Base-by-base conservation (phyloP, 306 rosid species). In the Calophaca sinica region DNA sequence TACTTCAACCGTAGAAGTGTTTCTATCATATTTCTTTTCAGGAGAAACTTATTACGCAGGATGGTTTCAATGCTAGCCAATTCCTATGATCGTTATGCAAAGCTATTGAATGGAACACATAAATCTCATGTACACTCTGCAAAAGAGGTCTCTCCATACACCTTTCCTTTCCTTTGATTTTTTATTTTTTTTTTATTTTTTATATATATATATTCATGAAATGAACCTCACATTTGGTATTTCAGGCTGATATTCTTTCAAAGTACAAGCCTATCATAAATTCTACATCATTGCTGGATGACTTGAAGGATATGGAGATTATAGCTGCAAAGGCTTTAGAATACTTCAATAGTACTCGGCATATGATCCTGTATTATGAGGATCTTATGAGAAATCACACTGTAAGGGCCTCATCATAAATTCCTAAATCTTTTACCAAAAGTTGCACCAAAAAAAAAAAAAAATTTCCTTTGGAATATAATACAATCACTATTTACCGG, bases 71-170 rank as follows among this genome's bases (percentile, higher is more conserved):
- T 87, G 80, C 90, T 87, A 46, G 97, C 98, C 51, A 91, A 94
- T 87, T 91, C 98, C 9, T 94, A 88, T 74, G 98, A 94, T 61
- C 91, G 96, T 50, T 68, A 86, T 62, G 98, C 98, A 20, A 94
- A 91, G 88, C 86, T 89, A 72, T 85, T 94, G 88, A 91, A 94
- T 63, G 98, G 96, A 81, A 90, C 96, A 70, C 98, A 94, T 74
- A 94, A 94, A 81, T 80, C 98, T 54, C 98, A 91, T 66, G 98
- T 94, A 39, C 98, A 91, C 88, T 83, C 97, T 9, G 80, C 73
- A 44, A 84, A 91, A 87, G 98, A 94, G 96, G 96, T 89, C 9
- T 70, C 68, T 82, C 66, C 61, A 62, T 67, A 75, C 74, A 67
- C 55, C 72, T 67, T n/a, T n/a, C n/a, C n/a, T n/a, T n/a, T 50